Conservation (phyloP, 345 rosid species). For the Geranium rotundifolium region DNA sequence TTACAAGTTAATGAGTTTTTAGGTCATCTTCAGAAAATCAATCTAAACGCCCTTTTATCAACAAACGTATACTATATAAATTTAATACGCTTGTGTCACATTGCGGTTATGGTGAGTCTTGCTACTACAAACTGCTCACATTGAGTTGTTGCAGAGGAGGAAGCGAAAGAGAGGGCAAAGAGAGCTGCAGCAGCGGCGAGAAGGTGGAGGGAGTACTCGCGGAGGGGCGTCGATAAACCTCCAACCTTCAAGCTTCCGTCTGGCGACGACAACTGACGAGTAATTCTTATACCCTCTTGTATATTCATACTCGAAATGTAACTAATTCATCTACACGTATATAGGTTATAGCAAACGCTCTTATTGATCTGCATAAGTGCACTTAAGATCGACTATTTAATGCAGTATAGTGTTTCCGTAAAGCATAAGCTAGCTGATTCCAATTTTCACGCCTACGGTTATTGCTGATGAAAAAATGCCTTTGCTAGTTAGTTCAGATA, state of each 20-base stretch:
- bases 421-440: too few relatives aligned
- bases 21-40: too few relatives aligned
- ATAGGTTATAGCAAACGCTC: neutral
- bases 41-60: too few relatives aligned
- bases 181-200: constrained; percentile 81
- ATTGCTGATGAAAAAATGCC: too few relatives aligned
- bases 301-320: neutral
- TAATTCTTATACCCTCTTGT: neutral
- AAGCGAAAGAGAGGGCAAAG: constrained; percentile 58
- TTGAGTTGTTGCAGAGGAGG: constrained; percentile 55
- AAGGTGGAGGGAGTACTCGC: constrained; percentile 91
- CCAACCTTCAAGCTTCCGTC: constrained; percentile 66
- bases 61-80: too few relatives aligned
- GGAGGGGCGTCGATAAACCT: constrained; percentile 71
- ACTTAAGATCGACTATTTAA: too few relatives aligned
- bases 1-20: too few relatives aligned
- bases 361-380: too few relatives aligned
- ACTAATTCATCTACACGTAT: neutral
- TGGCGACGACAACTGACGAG: constrained; percentile 11
- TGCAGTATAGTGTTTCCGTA: too few relatives aligned
- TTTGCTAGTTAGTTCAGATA: too few relatives aligned
- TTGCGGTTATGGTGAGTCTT: neutral
- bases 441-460: too few relatives aligned
- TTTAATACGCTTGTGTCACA: too few relatives aligned
- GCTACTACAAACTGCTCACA: neutral